Percentiles rank a stretch among this genome's conserved stretches.
Conservation (phyloP, 345 rosid species). For the Xanthoceras sorbifolium region DNA sequence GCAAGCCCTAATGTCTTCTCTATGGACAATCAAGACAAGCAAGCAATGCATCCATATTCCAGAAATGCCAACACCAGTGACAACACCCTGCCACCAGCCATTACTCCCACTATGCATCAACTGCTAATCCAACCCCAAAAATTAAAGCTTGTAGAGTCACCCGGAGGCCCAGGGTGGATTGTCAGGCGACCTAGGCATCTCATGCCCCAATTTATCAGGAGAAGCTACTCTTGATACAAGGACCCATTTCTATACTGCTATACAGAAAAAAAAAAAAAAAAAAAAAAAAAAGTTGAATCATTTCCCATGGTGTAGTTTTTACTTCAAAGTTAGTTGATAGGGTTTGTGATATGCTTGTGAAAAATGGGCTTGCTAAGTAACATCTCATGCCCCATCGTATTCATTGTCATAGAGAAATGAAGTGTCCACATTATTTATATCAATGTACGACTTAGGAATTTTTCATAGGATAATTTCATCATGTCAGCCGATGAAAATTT, state of each 20-base stretch:
- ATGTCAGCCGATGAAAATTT: too few relatives aligned
- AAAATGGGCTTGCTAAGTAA: too few relatives aligned
- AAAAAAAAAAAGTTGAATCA: not conserved
- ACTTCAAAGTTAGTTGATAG: too few relatives aligned
- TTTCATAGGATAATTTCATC: too few relatives aligned
- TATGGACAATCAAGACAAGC: constrained; percentile 28
- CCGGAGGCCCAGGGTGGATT: constrained; percentile 42
- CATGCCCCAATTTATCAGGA: constrained; percentile 48
- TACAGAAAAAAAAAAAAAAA: too few relatives aligned
- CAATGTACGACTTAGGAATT: too few relatives aligned
- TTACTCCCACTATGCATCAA: constrained; percentile 52
- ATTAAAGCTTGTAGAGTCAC: constrained; percentile 4
- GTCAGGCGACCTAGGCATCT: constrained; percentile 43
- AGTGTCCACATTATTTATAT: too few relatives aligned
- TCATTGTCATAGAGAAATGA: too few relatives aligned
- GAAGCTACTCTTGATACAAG: constrained; percentile 30
- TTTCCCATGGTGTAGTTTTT: not conserved
- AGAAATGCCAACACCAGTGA: constrained; percentile 14
- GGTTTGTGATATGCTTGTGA: too few relatives aligned
- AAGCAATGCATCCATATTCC: constrained; percentile 21
- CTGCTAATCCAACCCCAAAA: constrained; percentile 38
- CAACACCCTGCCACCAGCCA: constrained; percentile 62
- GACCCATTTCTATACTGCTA: constrained; percentile 48
- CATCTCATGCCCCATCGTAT: too few relatives aligned
- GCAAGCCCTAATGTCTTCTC: constrained; percentile 34